Base-by-base conservation (phyloP, 345 rosid species). In the Noccaea caerulescens region DNA sequence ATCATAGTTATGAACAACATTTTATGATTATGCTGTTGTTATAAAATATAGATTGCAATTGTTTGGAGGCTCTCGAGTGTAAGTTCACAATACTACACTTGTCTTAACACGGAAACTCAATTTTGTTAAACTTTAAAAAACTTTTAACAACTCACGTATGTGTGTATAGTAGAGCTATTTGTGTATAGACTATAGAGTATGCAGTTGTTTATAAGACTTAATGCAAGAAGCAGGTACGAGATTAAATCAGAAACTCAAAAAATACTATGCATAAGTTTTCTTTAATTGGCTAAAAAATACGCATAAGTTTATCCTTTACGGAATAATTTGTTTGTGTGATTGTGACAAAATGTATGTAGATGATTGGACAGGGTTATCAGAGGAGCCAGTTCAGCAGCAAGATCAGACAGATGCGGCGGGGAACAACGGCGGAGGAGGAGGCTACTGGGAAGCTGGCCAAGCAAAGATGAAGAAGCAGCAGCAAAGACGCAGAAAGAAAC, bases 321-420 rank as follows among this genome's bases (percentile, higher is more conserved):
- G 1, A 10, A 14, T 1, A 3, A 44, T 4, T 10, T 37, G 10
- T 8, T 5, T 0, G 23, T 44, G 47, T 51, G 67, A 66, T 3
- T 27, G 45, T 53, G 69, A 43, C 70, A 58, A 58, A 30, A 8
- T n/a, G 11, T 18, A 50, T 47, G 55, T 51, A 72, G 71, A 58
- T 71, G 67, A 64, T 23, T 68, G 78, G 78, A 30, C 83, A 92
- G 95, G 97, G 39, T 77, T 94, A 47, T 91, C 98, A 3, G 93
- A 89, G 72, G 99, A 94, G 73, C 95, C 86, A 30, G 90, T 80
- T 64, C 90, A 85, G 74, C 96, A 87, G 57, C 79, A 62, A 37
- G 70, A 69, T 8, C 87, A 84, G 60, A 81, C 79, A 41, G 89
- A 86, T 65, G 84, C 87, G 63, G 90, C 82, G 7, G 87, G 91